Evolutionary conservation across 179 eudicot genomes (phyloP), one percentile per base, ranked within the genome.

Genomic region (Corrigiola litoralis): DNA sequence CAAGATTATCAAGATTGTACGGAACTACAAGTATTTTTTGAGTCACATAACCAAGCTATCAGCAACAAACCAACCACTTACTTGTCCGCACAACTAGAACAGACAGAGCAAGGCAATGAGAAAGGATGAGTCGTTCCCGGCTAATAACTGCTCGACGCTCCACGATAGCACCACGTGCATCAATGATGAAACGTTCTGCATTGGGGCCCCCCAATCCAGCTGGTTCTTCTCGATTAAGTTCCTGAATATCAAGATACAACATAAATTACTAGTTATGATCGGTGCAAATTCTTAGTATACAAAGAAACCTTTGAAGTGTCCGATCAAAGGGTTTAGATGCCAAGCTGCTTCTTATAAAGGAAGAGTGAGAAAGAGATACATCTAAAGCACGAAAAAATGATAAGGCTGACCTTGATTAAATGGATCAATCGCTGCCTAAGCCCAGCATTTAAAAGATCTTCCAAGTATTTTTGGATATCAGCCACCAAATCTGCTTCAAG

Each of bases 51-150:
- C 27, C 20, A 49, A 51, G 33, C 12, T 44, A 44, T 16, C 6
- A 40, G 16, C 16, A 29, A 25, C 23, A 17, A 47, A 23, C 28
- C 2, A 36, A 52, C 45, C 67, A 64, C 95, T 79, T 88, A 95
- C 99, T 85, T 75, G 96, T 65, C 50, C 96, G 84, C 31, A 84
- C 96, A 72, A 91, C 87, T 77, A 95, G 74, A 77, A 84, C 77
- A 71, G 96, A 90, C 60, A 95, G 81, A 25, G 86, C 95, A 77
- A 94, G 96, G 82, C 97, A 95, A 62, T 95, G 99, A 69, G 92
- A 85, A 69, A 95, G 86, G 37, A 86, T 82, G 62, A 86, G 96
- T 69, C 96, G 80, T 81, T 91, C 99, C 83, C 97, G 85, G 64
- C 70, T 79, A 49, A 95, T 88, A 40, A 95, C 99, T 54, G 95